Base-by-base conservation (phyloP, 1,284 basidiomycete genomes). In the Mycosarcoma maydis region DNA sequence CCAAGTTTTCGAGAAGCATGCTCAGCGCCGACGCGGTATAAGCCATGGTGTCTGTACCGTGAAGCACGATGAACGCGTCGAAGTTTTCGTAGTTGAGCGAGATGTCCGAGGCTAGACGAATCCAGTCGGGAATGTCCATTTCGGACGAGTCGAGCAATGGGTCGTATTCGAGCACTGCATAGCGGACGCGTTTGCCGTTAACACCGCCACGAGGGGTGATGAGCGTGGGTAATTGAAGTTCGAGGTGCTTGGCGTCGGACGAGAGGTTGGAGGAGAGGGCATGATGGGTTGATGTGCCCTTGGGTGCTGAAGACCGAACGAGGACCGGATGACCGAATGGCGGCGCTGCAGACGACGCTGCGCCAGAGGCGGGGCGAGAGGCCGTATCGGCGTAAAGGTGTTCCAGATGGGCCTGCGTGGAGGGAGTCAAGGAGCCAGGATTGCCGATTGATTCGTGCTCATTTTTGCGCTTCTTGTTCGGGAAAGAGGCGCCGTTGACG, bases 61-160 rank as follows among this genome's bases (percentile, higher is more conserved):
- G 93, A 10, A 96, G 84, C 27, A 96, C 85, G 23, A 96, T 89
- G 77, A 96, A 96, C 0, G 90, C 91, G 76, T 96, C 93, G 76
- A 92, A 96, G 17, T 85, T 80, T 41, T 84, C 75, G 73, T 94
- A 94, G 80, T 95, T 95, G 45, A 93, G 87, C 75, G 94, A 92
- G 60, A 96, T 92, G 78, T 96, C 94, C 6, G 88, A 89, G 0
- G 92, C 90, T 33, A 96, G 89, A 6, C 90, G 86, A 66, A 93
- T 89, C 91, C 92, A 95, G 77, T 94, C 92, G 89, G 78, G 69
- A 49, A 65, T 65, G 64, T 80, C 48, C 72, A 93, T 89, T 74
- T 93, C 93, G 75, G 90, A 92, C 72, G 91, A 93, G 74, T 95
- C 93, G 50, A 95, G 83, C 6, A 96, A 84, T 5, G 76, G 76